Percentiles rank a stretch among this genome's conserved stretches.
Evolutionary conservation across 495 filamentous ascomycete species (phyloP).

Genomic region (Penicillium coffeae): DNA sequence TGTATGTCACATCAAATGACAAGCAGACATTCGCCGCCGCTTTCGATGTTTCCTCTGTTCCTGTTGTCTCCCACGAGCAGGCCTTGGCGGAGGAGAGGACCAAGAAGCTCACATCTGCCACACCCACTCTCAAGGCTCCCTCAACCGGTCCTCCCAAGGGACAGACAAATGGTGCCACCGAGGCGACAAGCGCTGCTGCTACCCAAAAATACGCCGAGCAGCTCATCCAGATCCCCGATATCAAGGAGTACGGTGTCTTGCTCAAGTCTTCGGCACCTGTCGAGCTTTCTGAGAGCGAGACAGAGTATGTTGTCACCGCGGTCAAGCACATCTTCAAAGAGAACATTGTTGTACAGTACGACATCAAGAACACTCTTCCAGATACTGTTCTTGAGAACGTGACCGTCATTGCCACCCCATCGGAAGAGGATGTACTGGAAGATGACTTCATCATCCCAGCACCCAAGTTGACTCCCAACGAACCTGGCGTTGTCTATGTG

Average conservation of each 20-base stretch:
- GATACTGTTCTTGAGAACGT: constrained; percentile 89
- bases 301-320: constrained; percentile 90
- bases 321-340: constrained; percentile 98
- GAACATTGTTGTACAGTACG: constrained; percentile 93
- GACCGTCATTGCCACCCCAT: constrained; percentile 78
- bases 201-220: constrained; percentile 85
- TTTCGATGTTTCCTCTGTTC: constrained; percentile 87
- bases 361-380: constrained; percentile 94
- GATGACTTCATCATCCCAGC: constrained; percentile 94
- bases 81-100: constrained; percentile 95
- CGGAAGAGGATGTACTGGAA: constrained; percentile 71
- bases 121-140: constrained; percentile 92
- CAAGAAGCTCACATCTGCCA: constrained; percentile 88
- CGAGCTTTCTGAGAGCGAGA: constrained; percentile 93
- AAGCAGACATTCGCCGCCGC: constrained; percentile 78
- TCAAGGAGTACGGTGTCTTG: constrained; percentile 80
- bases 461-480: constrained; percentile 71
- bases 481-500: constrained; percentile 90
- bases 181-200: constrained; percentile 70
- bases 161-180: constrained; percentile 61
- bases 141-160: constrained; percentile 77
- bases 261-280: constrained; percentile 85
- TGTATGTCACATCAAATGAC: constrained; percentile 91
- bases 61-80: constrained; percentile 94
- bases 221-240: constrained; percentile 82